phyloP scores from a whole-genome alignment of 441 rosid genomes.

The Adansonia gregorii region DNA sequence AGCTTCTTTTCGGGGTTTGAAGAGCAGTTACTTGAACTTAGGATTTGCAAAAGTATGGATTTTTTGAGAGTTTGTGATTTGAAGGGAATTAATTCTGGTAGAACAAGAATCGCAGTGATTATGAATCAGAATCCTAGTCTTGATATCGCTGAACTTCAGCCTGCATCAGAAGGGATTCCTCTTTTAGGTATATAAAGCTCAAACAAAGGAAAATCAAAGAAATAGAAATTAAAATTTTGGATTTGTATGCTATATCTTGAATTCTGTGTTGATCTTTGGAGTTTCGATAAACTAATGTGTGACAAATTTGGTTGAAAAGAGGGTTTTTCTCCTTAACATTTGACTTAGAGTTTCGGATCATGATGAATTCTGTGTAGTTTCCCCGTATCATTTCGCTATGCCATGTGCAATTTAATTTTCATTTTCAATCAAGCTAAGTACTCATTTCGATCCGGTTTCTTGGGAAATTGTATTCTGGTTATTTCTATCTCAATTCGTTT shows the following conservation, averaged over 20 bases:
- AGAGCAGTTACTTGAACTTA: constrained; percentile 52
- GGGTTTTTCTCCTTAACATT: neutral
- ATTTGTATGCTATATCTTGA: constrained; percentile 1
- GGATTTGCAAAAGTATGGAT: constrained; percentile 63
- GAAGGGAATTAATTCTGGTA: constrained; percentile 48
- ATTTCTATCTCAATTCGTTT: neutral
- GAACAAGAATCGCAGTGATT: constrained; percentile 53
- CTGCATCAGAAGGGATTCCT: constrained; percentile 58
- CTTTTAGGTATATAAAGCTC: neutral
- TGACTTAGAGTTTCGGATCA: neutral
- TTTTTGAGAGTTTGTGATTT: constrained; percentile 67
- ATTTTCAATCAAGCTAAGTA: neutral
- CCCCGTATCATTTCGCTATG: neutral
- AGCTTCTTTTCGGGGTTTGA: constrained; percentile 65
- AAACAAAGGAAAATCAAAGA: neutral
- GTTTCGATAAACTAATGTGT: neutral
- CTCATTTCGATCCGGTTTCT: neutral
- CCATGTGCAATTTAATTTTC: neutral
- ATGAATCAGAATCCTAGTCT: constrained; percentile 60
- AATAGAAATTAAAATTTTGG: neutral
- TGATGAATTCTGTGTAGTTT: neutral
- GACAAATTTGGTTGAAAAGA: neutral
- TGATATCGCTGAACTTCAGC: constrained; percentile 70
- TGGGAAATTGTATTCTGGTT: neutral
- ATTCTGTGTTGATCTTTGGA: constrained; percentile 15